Evolutionary conservation across 78 protist species (phyloP), one percentile per base, ranked within the genome.

Genomic region (Cavenderia fasciculata): DNA sequence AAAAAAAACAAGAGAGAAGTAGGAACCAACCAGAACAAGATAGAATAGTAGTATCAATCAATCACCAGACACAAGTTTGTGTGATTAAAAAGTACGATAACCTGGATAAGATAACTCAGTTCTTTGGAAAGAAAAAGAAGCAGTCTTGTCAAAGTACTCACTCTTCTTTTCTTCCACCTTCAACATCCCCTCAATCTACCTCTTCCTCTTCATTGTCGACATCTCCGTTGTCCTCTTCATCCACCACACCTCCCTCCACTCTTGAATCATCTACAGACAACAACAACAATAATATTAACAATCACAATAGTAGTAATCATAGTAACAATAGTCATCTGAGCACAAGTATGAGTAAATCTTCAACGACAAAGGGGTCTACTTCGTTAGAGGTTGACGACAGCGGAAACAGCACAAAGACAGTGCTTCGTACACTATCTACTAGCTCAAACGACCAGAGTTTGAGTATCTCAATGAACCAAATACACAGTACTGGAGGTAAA

Each of bases 91-190:
- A n/a, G n/a, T n/a, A n/a, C 19, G 6, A 34, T 25, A 66, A 66
- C 61, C 85, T 75, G 85, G 85, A 75, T 59, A 75, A 75, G 36
- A 8, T 75, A 40, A 61, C 33, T 18, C 71, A 56, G 23, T 41
- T 75, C 16, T 54, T 75, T 21, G 62, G 62, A 36, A 33, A 71
- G 43, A 75, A 75, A 71, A 75, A 44, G 12, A 75, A 75, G 59
- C 23, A n/a, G n/a, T n/a, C n/a, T n/a, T n/a, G n/a, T n/a, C n/a
- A n/a, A n/a, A n/a, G n/a, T n/a, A n/a, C 63, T 44, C n/a, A 12
- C 59, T 52, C 59, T 21, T 61, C 31, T 12, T 61, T 61, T 7
- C 31, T 61, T 12, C 10, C 62, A 56, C 25, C 19, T 8, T 34
- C 36, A 73, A 73, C 23, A n/a, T 44, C 49, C 33, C 23, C 82